phyloP scores from a whole-genome alignment of 1,139 yeast species.

The Yamadazyma siamensis region DNA sequence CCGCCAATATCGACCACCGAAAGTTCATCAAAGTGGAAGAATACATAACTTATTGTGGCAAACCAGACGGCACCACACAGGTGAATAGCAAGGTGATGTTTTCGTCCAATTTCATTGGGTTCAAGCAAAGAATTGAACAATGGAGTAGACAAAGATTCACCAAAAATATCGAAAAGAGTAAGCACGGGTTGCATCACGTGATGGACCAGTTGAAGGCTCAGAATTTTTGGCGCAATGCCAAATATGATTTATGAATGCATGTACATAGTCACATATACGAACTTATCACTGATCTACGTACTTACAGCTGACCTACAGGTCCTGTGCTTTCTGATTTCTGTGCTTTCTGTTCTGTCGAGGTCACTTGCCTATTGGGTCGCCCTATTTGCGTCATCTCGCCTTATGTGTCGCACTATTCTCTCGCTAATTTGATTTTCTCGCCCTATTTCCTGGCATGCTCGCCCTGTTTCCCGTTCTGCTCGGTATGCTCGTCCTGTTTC shows the following conservation, averaged over 20 bases:
- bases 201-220: conserved; percentile 50
- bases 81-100: conserved; percentile 61
- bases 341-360: too few relatives aligned
- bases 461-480: too few relatives aligned
- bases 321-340: too few relatives aligned
- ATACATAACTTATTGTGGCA: conserved; percentile 45
- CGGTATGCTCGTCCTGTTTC: too few relatives aligned
- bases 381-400: too few relatives aligned
- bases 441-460: too few relatives aligned
- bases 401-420: too few relatives aligned
- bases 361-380: too few relatives aligned
- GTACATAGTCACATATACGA: conserved; percentile 1
- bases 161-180: conserved; percentile 62
- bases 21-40: conserved; percentile 80
- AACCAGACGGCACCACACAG: conserved; percentile 27
- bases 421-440: too few relatives aligned
- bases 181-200: conserved; percentile 74
- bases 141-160: conserved; percentile 77
- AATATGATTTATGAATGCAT: conserved; percentile 3
- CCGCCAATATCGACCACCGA: conserved; percentile 84
- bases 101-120: conserved; percentile 66
- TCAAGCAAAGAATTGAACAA: conserved; percentile 71
- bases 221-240: conserved; percentile 1
- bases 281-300: too few relatives aligned
- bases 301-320: too few relatives aligned